Evolutionary conservation across 192 early-diverging fungal species (phyloP), one percentile per base, ranked within the genome.

Genomic region (Bifiguratus adelaidae): DNA sequence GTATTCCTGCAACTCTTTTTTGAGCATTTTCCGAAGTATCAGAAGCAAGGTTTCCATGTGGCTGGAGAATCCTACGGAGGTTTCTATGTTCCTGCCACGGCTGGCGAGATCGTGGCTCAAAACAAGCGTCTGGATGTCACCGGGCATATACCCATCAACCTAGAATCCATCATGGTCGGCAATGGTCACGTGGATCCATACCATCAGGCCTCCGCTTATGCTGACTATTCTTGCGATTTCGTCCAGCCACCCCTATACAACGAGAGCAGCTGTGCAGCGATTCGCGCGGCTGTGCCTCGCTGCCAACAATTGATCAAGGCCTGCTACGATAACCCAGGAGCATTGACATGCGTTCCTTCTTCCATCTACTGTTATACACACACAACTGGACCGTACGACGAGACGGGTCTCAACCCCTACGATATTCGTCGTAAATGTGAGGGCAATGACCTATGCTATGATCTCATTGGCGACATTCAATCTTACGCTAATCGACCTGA

Each of bases 71-170:
- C 70, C 9, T 73, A 59, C 50, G 55, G 41, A 4, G 95, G 95
- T 3, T 92, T 95, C 67, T 98, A 96, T 55, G 74, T 98, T 36
- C 95, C 95, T 18, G 92, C 86, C 25, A 82, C 92, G 23, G 92
- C 78, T 7, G 61, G 69, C 42, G 85, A 82, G 30, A 91, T 98
- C 56, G 70, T 83, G 23, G 74, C 78, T 18, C 68, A 74, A 28
- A 95, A 96, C 64, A 68, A 85, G 43, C 69, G 71, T 46, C 52
- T 48, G 11, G 27, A 41, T 23, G 30, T 42, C 28, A 40, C 29
- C 28, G 58, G 61, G 24, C 28, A 58, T 40, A 43, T 60, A 18
- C 58, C 52, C 27, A 77, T 94, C 61, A 77, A 84, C 25, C 73
- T 91, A 46, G 76, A 76, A 18, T 79, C 81, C 5, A 64, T 93